Evolutionary conservation across 2,329 filamentous ascomycete species (phyloP).

Genomic region (Clonostachys sp.): DNA sequence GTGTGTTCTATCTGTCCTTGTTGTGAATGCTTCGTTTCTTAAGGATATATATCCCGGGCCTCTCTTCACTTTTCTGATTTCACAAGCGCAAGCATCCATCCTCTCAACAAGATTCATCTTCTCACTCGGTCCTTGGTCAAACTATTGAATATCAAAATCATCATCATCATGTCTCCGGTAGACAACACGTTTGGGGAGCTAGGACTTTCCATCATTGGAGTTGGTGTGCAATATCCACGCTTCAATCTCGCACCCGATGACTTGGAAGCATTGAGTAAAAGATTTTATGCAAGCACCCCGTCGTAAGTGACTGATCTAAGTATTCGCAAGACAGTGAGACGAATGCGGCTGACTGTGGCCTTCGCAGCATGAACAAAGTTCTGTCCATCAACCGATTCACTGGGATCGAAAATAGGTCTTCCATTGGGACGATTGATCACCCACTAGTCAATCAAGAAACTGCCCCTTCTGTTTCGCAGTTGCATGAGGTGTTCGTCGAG

Average conservation of each 20-base stretch:
- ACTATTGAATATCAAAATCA: too few species aligned
- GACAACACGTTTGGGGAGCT: conserved; percentile 31
- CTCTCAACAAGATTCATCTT: too few species aligned
- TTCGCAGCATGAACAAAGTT: conserved; percentile 54
- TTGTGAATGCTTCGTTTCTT: too few species aligned
- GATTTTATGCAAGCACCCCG: conserved; percentile 54
- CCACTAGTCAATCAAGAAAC: conserved; percentile 52
- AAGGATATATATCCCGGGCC: too few species aligned
- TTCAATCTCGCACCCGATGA: conserved; percentile 43
- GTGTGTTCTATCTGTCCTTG: too few species aligned
- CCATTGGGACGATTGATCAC: conserved; percentile 56
- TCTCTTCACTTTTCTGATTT: too few species aligned
- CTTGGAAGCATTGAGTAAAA: conserved; percentile 46
- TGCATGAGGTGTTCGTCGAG: conserved; percentile 49
- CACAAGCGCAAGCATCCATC: too few species aligned
- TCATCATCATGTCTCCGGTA: too few species aligned
- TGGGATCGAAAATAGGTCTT: conserved; percentile 59
- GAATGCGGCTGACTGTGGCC: neutral
- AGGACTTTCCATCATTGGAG: conserved; percentile 55
- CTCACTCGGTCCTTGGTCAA: too few species aligned
- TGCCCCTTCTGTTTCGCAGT: conserved; percentile 46
- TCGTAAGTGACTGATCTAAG: conserved; percentile 36
- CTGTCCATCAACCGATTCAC: conserved; percentile 60
- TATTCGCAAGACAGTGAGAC: neutral
- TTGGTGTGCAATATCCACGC: conserved; percentile 57